A percentile compares a stretch with the other conserved stretches of the same genome.
phyloP scores from a whole-genome alignment of 164 flowering plant species.

The Vitis labrusca region DNA sequence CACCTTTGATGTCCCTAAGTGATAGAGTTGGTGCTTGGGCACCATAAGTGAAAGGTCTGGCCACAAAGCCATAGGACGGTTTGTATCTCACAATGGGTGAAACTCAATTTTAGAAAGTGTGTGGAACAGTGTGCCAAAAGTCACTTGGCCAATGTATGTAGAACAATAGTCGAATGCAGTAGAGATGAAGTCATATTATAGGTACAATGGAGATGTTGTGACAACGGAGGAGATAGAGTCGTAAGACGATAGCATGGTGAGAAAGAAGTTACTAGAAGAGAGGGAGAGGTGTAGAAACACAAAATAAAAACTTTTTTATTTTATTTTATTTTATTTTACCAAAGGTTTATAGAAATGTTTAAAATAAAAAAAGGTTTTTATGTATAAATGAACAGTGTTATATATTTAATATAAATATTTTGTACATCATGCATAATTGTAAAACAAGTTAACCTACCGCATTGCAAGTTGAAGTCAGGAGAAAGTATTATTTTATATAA shows the following conservation, averaged over 20 bases:
- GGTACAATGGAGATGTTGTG: constrained; percentile 13
- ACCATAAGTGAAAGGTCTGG: constrained; percentile 21
- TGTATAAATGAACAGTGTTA: too few relatives aligned
- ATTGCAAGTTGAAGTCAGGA: too few relatives aligned
- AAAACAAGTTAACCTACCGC: too few relatives aligned
- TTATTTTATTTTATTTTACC: too few relatives aligned
- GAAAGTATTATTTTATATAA: too few relatives aligned
- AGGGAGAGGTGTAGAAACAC: constrained; percentile 1
- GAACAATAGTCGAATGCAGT: constrained; percentile 35
- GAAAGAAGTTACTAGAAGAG: constrained; percentile 16
- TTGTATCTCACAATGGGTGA: constrained; percentile 40
- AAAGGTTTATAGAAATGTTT: too few relatives aligned
- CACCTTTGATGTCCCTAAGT: too few relatives aligned
- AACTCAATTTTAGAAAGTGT: constrained; percentile 33
- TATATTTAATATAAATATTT: too few relatives aligned
- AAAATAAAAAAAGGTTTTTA: too few relatives aligned
- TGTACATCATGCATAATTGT: too few relatives aligned
- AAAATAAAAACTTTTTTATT: too few relatives aligned
- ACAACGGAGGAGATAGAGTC: constrained; percentile 19
- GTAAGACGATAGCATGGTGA: constrained; percentile 14
- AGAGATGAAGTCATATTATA: constrained; percentile 25
- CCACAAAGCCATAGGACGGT: constrained; percentile 29
- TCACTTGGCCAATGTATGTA: constrained; percentile 35
- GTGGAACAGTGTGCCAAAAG: constrained; percentile 30
- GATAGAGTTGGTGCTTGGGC: constrained; percentile 10